These are phyloP conservation scores for Sphenostylis stenocarpa DNA, from an alignment of 306 rosid species.

Conservation along the genomic window DNA sequence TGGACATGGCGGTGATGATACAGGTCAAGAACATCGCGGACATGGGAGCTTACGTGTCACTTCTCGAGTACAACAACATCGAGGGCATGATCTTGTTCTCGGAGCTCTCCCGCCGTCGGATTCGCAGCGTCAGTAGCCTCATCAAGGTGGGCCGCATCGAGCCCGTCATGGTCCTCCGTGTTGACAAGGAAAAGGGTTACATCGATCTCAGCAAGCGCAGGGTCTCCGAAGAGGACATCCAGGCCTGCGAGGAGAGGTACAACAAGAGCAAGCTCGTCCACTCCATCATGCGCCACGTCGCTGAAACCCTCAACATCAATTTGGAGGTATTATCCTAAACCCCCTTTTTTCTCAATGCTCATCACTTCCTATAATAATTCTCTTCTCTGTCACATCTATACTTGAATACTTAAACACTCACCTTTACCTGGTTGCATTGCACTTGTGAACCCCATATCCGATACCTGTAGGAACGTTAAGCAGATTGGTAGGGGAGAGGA, in stretches of 20 bases:
- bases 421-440: no score
- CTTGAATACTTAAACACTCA: no score
- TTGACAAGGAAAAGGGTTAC: conserved; percentile 93
- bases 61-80: conserved; percentile 93
- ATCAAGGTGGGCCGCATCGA: conserved; percentile 94
- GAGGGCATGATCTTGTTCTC: conserved; percentile 97
- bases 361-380: no score
- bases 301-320: conserved; percentile 73
- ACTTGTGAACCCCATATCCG: no score
- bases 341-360: no score
- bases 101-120: conserved; percentile 97
- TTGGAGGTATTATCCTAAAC: conserved; percentile 47
- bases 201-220: conserved; percentile 94
- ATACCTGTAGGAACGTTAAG: no score
- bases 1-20: conserved; percentile 97
- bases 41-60: conserved; percentile 98
- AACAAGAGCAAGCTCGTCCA: conserved; percentile 98
- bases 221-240: conserved; percentile 94
- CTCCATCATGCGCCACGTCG: conserved; percentile 96
- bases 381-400: no score
- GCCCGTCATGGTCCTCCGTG: conserved; percentile 96
- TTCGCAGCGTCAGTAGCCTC: conserved; percentile 86
- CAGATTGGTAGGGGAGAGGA: no score
- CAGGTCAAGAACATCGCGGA: conserved; percentile 97
- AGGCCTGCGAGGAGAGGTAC: conserved; percentile 90